Evolutionary conservation across 805 yeast species (phyloP).

Genomic region (Yarrowia sp.): DNA sequence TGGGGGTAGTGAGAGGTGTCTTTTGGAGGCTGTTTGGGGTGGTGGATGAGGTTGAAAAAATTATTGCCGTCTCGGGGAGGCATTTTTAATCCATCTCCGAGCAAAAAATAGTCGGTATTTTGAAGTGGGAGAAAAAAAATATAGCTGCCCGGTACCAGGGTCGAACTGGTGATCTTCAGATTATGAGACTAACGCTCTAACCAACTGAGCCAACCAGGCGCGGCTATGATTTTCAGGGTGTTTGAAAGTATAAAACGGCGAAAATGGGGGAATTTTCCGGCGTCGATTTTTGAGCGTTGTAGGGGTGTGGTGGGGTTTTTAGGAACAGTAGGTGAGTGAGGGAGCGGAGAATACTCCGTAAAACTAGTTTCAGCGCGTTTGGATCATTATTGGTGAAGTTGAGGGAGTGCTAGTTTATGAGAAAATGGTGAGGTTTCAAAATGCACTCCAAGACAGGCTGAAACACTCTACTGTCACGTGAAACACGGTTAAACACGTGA

Average conservation of each 20-base stretch:
- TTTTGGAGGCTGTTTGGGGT: neutral
- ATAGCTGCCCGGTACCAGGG: slow-evolving; percentile 32
- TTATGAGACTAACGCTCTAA: slow-evolving; percentile 38
- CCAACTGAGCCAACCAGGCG: slow-evolving; percentile 38
- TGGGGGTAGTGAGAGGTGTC: neutral
- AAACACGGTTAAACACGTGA: too few relatives aligned
- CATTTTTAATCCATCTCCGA: too few relatives aligned
- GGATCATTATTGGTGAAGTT: too few relatives aligned
- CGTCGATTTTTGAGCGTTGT: neutral
- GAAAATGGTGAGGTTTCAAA: too few relatives aligned
- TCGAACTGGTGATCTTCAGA: slow-evolving; percentile 38
- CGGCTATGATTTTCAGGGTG: too few relatives aligned
- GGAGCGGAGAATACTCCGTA: too few relatives aligned
- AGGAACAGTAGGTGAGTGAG: too few relatives aligned
- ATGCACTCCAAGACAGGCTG: too few relatives aligned
- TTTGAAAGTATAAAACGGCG: neutral
- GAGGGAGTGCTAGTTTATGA: too few relatives aligned
- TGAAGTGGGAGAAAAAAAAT: too few relatives aligned
- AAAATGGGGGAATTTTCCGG: neutral
- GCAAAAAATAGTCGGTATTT: neutral
- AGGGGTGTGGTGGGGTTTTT: neutral
- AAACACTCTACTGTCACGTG: too few relatives aligned
- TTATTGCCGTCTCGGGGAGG: neutral
- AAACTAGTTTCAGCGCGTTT: too few relatives aligned
- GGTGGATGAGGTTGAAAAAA: neutral